Conservation (phyloP, 73 alveolate genomes). For the Blepharisma japonicum region DNA sequence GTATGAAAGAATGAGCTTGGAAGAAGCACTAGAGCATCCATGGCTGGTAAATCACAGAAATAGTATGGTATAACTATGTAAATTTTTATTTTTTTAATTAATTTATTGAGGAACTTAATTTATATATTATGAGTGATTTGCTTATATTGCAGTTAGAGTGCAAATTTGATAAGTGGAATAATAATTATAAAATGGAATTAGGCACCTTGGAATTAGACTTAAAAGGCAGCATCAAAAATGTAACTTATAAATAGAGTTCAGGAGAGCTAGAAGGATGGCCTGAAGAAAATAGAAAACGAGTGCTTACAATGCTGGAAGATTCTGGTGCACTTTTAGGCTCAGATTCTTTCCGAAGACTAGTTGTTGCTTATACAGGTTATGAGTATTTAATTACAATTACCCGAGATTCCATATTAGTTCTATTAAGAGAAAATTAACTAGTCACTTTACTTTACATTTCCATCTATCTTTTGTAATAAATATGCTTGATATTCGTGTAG, state of each 20-base stretch:
- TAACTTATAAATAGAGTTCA: background rate
- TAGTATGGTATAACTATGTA: no score
- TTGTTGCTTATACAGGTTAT: slow-evolving; percentile 11
- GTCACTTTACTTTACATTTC: no score
- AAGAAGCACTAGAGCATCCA: slow-evolving; percentile 75
- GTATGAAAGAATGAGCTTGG: slow-evolving; percentile 62
- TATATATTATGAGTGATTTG: no score
- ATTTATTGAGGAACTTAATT: no score
- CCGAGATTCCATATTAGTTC: background rate
- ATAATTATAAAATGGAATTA: background rate
- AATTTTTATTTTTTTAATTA: no score
- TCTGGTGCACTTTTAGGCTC: background rate
- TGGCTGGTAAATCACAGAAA: slow-evolving; percentile 55
- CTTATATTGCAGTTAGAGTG: no score
- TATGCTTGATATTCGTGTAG: slow-evolving; percentile 57
- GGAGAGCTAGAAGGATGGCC: slow-evolving; percentile 23
- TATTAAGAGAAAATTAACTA: no score
- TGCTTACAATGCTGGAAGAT: slow-evolving; percentile 15
- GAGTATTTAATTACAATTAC: slow-evolving; percentile 20
- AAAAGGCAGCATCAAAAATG: slow-evolving; percentile 13
- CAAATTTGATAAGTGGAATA: no score
- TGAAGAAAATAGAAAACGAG: background rate
- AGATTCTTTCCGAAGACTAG: slow-evolving; percentile 20
- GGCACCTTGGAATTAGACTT: slow-evolving; percentile 19
- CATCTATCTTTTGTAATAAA: slow-evolving; percentile 17